Conservation (phyloP, 2,329 filamentous ascomycete genomes). For the Cladosporium phlei region DNA sequence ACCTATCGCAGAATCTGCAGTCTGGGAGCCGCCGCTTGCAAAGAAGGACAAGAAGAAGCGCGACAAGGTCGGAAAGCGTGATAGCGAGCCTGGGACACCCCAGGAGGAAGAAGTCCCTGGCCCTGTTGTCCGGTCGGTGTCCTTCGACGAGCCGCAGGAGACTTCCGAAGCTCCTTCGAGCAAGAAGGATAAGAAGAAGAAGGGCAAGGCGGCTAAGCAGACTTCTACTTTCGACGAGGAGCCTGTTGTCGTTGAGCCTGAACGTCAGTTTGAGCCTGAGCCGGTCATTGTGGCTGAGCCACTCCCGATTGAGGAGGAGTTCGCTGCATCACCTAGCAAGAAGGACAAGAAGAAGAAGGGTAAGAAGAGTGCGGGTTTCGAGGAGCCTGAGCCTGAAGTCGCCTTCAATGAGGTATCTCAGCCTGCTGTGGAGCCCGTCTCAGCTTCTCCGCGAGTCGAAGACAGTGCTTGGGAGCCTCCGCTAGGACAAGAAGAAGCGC, state of each 20-base stretch:
- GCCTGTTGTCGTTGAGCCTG: background rate
- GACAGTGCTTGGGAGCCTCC: slow-evolving; percentile 30
- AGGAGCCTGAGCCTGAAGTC: slow-evolving; percentile 1
- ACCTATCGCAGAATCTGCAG: slow-evolving; percentile 17
- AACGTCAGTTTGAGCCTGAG: background rate
- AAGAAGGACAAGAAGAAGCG: slow-evolving; percentile 32
- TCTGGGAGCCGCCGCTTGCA: slow-evolving; percentile 28
- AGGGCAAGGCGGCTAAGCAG: slow-evolving; percentile 40
- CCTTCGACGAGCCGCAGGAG: slow-evolving; percentile 6
- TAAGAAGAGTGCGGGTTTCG: slow-evolving; percentile 36
- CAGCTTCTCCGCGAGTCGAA: background rate
- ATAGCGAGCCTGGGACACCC: slow-evolving; percentile 14
- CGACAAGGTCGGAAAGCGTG: slow-evolving; percentile 13
- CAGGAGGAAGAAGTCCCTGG: background rate
- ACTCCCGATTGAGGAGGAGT: slow-evolving; percentile 10
- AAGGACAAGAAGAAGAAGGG: slow-evolving; percentile 39
- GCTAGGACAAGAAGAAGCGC: slow-evolving; percentile 22
- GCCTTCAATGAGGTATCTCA: slow-evolving; percentile 23
- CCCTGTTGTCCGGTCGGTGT: background rate
- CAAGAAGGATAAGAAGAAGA: slow-evolving; percentile 50
- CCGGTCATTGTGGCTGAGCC: background rate
- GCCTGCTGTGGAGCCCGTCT: background rate
- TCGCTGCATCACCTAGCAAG: slow-evolving; percentile 17
- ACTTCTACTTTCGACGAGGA: slow-evolving; percentile 15
- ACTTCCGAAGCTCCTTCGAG: no score